phyloP scores from a whole-genome alignment of 306 rosid species.

The Dicorynia guianensis region DNA sequence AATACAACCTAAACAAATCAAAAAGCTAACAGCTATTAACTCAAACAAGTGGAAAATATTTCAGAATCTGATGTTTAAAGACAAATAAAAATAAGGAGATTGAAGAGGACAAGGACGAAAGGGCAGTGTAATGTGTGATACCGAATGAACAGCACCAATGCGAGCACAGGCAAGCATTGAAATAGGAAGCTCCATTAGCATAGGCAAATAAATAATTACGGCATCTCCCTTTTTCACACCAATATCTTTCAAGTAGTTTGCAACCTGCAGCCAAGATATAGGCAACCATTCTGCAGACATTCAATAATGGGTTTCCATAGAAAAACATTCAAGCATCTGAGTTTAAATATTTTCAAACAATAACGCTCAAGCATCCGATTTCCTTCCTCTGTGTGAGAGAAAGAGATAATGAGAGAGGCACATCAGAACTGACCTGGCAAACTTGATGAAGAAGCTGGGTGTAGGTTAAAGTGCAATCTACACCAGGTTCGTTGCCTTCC shows the following conservation, averaged over 20 bases:
- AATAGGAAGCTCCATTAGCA: constrained; percentile 97
- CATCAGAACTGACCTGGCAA: constrained; percentile 71
- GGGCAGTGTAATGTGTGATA: constrained; percentile 39
- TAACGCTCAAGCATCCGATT: background rate
- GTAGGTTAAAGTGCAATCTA: constrained; percentile 83
- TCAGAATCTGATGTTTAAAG: constrained; percentile 18
- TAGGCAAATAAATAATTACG: constrained; percentile 89
- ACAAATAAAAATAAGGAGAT: constrained; percentile 2
- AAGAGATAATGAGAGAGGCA: constrained; percentile 17
- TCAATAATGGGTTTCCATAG: no score
- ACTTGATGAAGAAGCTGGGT: constrained; percentile 76
- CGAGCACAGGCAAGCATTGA: constrained; percentile 99
- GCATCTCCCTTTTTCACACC: constrained; percentile 93
- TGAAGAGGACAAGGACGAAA: background rate
- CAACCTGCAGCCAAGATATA: constrained; percentile 64
- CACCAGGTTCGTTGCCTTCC: constrained; percentile 88
- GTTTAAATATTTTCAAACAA: background rate
- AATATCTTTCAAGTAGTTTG: constrained; percentile 77
- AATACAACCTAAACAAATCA: constrained; percentile 83
- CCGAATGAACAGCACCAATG: constrained; percentile 98
- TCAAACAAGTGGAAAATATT: constrained; percentile 27
- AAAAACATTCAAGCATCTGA: constrained; percentile 8
- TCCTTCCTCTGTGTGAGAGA: background rate
- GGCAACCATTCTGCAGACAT: constrained; percentile 10
- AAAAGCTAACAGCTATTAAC: constrained; percentile 37